phyloP scores from a whole-genome alignment of 2,329 filamentous ascomycete species.

The Diaporthe citriasiana region DNA sequence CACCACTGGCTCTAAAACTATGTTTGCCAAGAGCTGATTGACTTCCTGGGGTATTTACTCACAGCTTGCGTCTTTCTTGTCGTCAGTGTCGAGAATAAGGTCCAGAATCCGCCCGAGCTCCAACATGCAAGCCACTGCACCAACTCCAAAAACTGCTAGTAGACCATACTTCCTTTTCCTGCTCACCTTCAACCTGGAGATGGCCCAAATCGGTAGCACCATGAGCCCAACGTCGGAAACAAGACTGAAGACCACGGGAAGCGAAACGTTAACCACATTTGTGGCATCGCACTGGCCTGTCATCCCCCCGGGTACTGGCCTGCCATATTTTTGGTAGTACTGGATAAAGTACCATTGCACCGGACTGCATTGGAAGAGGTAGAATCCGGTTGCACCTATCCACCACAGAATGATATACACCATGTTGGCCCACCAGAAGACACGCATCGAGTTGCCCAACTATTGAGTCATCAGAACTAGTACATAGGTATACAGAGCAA shows the following conservation, averaged over 20 bases:
- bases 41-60: background rate
- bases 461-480: background rate
- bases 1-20: background rate
- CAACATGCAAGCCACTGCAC: background rate
- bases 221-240: conserved; percentile 5
- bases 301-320: conserved; percentile 2
- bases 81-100: conserved; percentile 14
- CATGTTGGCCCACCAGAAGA: conserved; percentile 16
- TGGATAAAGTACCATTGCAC: conserved; percentile 19
- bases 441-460: background rate
- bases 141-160: background rate
- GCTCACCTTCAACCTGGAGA: background rate
- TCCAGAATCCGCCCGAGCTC: conserved; percentile 3
- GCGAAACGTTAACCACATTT: background rate
- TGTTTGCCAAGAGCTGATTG: background rate
- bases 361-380: conserved; percentile 11
- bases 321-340: background rate
- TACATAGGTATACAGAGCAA: background rate
- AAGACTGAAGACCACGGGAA: conserved; percentile 15
- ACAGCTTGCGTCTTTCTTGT: conserved; percentile 29
- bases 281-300: conserved; percentile 15
- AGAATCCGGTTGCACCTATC: conserved; percentile 7
- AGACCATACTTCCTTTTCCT: conserved; percentile 4
- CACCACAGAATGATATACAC: conserved; percentile 12
- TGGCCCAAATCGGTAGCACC: conserved; percentile 5